Evolutionary conservation across 192 early-diverging fungal genomes (phyloP), one percentile per base, ranked within the genome.

Genomic region (Backusella australiensis): DNA sequence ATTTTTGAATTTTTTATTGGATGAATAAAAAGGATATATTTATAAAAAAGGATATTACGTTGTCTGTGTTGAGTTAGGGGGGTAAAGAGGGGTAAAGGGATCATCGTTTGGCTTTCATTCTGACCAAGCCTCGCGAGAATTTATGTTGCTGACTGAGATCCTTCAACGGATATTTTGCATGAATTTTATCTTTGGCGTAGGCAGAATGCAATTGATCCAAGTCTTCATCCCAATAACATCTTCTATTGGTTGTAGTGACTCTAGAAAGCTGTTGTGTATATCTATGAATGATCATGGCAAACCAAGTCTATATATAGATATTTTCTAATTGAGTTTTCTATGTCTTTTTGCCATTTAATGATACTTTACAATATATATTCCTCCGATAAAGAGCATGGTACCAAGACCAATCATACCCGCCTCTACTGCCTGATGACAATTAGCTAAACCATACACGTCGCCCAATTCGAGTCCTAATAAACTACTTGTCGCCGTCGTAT

Each of bases 391-490:
- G 12, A 79, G 34, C 36, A 75, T 23, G 6, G 74, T 41, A 36
- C 67, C 78, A 35, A 79, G 53, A 46, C 73, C 78, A 65, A 79
- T 79, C 21, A 79, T 36, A 35, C 78, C 78, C 2, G 73, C 78
- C 70, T 79, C 67, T 3, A 65, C 78, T 49, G 78, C 78, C 44
- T 79, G 78, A 44, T 69, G 52, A 42, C 78, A 79, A 39, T 79
- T 79, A 11, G 78, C 69, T 21, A 79, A 63, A 14, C 78, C 78
- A 71, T 79, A 79, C 21, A 69, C 71, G 14, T 79, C 42, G 9
- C 78, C 78, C 36, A 75, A 23, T 42, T 71, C 38, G 49, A 79
- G 38, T 8, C 73, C 73, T 41, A 79, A 34, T 42, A 79, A 75
- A 6, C 52, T 69, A 41, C 21, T 69, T 0, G 67, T 15, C 12